Evolutionary conservation across 768 basidiomycete genomes (phyloP), one percentile per base, ranked within the genome.

Genomic region (Hericium alpestre): DNA sequence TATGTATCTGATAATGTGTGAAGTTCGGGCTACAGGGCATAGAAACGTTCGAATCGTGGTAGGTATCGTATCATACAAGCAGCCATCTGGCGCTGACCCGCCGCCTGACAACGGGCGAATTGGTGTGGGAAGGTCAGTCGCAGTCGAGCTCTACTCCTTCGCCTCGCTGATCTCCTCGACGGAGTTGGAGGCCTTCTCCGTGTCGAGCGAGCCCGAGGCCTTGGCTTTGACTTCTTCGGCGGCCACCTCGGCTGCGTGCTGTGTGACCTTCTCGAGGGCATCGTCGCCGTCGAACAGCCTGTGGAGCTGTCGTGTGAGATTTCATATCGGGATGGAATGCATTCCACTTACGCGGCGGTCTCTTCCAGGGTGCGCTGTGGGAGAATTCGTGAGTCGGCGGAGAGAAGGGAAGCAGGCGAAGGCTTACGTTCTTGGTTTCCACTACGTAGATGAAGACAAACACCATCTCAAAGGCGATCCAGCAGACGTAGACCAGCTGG

Each of bases 321-420:
- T 23, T 22, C 27, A 3, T 11, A 10, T 51, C 22, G 16, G 49
- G 11, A 9, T 13, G 11, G 16, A 7, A 37, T 37, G 49, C 27
- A 51, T 1, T 10, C 4, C 2, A 51, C 49, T 10, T n/a, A 51
- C 23, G 58, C 51, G 20, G 67, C 61, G 38, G 69, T 67, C 58
- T 69, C 68, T 57, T 69, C 68, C 49, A 69, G 64, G 5, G 69
- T 60, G 15, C 58, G 64, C 37, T 51, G 23, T 9, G 16, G 22
- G 20, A 25, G 25, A 46, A 46, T 46, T 22, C 43, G 49, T 51
- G 49, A 51, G 22, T 23, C 20, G 49, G 22, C 25, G 25, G 22
- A 27, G 20, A 50, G 25, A 32, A 23, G 27, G 7, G 15, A 15
- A 22, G 27, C 4, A 51, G 27, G 15, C 1, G 23, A 23, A 1